A percentile compares a stretch with the other conserved stretches of the same genome.
Conservation (phyloP, 345 rosid genomes). For the thale cress (Arabidopsis thaliana) region DNA sequence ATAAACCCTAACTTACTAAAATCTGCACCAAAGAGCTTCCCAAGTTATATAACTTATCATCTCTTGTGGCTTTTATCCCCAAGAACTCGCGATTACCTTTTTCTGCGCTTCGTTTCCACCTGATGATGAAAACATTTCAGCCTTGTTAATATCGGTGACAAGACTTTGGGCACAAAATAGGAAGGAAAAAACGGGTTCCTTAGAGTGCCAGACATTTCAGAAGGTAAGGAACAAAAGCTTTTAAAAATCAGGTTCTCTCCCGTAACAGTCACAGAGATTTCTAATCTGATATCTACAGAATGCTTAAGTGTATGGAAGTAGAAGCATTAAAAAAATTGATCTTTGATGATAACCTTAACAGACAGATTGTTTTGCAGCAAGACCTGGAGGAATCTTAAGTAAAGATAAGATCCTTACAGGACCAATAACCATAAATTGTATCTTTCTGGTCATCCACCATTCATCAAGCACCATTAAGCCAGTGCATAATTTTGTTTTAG, state of each 20-base stretch:
- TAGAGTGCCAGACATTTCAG: constrained; percentile 10
- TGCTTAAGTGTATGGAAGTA: background rate
- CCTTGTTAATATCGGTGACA: constrained; percentile 11
- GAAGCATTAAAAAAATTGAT: constrained; percentile 2
- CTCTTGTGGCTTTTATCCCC: constrained; percentile 13
- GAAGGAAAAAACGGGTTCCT: background rate
- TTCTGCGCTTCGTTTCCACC: constrained; percentile 79
- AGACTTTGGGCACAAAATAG: constrained; percentile 1
- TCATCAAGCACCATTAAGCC: constrained; percentile 12
- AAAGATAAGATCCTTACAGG: constrained; percentile 24
- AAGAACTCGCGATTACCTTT: constrained; percentile 49
- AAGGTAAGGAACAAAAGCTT: background rate
- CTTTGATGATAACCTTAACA: constrained; percentile 21
- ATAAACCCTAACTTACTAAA: constrained; percentile 40
- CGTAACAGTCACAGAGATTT: background rate
- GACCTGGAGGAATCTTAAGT: constrained; percentile 1
- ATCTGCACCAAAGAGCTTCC: constrained; percentile 48
- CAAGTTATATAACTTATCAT: constrained; percentile 36
- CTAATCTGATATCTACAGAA: background rate
- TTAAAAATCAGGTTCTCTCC: background rate
- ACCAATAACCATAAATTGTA: constrained; percentile 14
- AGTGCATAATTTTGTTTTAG: constrained; percentile 3
- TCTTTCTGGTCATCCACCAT: constrained; percentile 5
- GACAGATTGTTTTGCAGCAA: constrained; percentile 4
- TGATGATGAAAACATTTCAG: constrained; percentile 27